Conservation (phyloP, 371 early-diverging fungal species). For the Circinella umbellata region DNA sequence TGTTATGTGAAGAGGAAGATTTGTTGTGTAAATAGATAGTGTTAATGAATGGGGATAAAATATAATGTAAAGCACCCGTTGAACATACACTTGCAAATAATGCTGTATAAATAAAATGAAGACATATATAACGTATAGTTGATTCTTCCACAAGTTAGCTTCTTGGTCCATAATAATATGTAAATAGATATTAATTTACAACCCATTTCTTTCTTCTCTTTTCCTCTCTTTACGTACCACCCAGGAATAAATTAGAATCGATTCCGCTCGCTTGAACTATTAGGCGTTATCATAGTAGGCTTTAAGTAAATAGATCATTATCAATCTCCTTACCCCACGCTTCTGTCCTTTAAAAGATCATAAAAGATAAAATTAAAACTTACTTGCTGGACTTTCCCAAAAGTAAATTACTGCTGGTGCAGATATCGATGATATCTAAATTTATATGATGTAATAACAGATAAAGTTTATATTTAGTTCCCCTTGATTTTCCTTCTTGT, state of each 20-base stretch:
- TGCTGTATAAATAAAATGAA: slow-evolving; percentile 37
- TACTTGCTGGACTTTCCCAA: slow-evolving; percentile 53
- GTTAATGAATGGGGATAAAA: slow-evolving; percentile 50
- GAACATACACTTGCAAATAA: slow-evolving; percentile 49
- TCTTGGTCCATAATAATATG: background rate
- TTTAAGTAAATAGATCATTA: slow-evolving; percentile 6
- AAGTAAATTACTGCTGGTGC: slow-evolving; percentile 48
- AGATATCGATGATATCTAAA: slow-evolving; percentile 44
- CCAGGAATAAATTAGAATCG: slow-evolving; percentile 5
- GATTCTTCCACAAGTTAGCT: slow-evolving; percentile 30
- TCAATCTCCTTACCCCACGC: background rate
- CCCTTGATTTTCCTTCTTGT: background rate
- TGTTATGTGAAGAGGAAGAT: background rate
- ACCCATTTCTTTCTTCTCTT: no score
- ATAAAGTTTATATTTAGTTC: no score
- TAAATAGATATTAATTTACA: background rate
- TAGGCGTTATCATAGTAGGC: background rate
- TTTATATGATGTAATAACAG: background rate
- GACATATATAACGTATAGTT: slow-evolving; percentile 32
- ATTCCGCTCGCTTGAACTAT: slow-evolving; percentile 31
- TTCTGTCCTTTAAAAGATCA: background rate
- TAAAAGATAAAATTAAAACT: background rate
- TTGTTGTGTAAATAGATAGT: slow-evolving; percentile 34
- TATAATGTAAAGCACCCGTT: slow-evolving; percentile 48
- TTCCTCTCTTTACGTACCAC: slow-evolving; percentile 8